Conservation (phyloP, 83 land plant genomes). For the Picea abies region DNA sequence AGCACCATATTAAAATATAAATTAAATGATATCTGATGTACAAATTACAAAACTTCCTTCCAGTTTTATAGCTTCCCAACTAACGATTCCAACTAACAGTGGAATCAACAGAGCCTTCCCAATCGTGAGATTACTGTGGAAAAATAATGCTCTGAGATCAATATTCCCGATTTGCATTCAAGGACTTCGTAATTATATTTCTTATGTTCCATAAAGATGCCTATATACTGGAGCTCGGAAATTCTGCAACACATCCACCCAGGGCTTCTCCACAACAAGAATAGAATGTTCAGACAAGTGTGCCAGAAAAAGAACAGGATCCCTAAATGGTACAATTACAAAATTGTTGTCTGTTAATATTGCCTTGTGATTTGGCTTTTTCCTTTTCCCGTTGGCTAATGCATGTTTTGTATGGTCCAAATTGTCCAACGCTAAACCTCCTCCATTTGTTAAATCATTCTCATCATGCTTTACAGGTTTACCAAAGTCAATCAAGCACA, state of each 20-base stretch:
- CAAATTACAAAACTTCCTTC: too few species aligned
- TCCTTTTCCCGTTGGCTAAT: slow-evolving; percentile 5
- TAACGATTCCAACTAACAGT: too few species aligned
- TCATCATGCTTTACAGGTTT: slow-evolving; percentile 66
- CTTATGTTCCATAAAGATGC: slow-evolving; percentile 88
- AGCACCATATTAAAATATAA: too few species aligned
- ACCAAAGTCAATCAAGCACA: slow-evolving; percentile 92
- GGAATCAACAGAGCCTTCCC: too few species aligned
- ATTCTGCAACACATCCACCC: slow-evolving; percentile 76
- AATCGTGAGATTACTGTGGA: too few species aligned
- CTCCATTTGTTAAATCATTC: slow-evolving; percentile 16
- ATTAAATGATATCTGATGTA: too few species aligned
- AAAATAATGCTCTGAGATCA: too few species aligned
- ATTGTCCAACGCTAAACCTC: slow-evolving; percentile 13
- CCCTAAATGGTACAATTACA: slow-evolving; percentile 58
- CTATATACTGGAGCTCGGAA: slow-evolving; percentile 92
- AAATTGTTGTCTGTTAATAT: slow-evolving; percentile 52
- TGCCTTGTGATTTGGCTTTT: slow-evolving; percentile 38
- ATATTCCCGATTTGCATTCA: too few species aligned
- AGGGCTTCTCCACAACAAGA: slow-evolving; percentile 80
- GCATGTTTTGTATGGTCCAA: neutral
- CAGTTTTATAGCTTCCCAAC: too few species aligned
- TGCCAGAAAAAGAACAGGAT: slow-evolving; percentile 88
- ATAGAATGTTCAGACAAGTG: slow-evolving; percentile 68
- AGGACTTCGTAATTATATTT: neutral